Base-by-base conservation (phyloP, 2,329 filamentous ascomycete genomes). In the Myriosclerotinia duriaeana region DNA sequence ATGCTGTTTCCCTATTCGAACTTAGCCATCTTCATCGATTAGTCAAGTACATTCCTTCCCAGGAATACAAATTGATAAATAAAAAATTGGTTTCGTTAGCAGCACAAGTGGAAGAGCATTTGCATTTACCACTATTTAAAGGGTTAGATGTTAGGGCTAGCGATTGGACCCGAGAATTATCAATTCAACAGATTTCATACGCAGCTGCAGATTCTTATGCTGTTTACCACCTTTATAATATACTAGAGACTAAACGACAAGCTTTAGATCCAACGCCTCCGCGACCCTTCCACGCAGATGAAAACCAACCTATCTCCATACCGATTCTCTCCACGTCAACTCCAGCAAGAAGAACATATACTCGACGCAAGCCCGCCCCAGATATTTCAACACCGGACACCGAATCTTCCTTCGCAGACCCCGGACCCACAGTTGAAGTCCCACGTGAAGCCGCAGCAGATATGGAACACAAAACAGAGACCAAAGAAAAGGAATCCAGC, bases 171-270 rank as follows among this genome's bases (percentile, higher is more conserved):
- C 79, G 80, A 67, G 74, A 80, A 0, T 78, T 97, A 44, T 82
- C 80, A 26, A 79, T 83, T 70, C 76, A 84, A 12, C 93, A 97
- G 75, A 84, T 91, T 22, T 77, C 84, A 61, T 93, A 93, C 77
- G 87, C 91, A 12, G 92, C 92, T 15, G 88, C 91, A 0, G 92
- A 96, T 76, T 89, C 92, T 0, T 97, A 97, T 75, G 92, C 90
- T 67, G 86, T 88, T 53, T 78, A 90, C 14, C 89, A 91, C 66
- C 80, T 97, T 1, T 96, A 87, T 73, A 81, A 91, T 68, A 82
- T 84, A 0, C 80, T 97, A 54, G 89, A 97, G 66, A 79, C 84
- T 60, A 85, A 89, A 72, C 83, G 93, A 20, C 81, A 85, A 71
- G 79, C 80, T 8, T 80, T 97, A 68, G 78, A 85, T 15, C 92